Base-by-base conservation (phyloP, 139 green algal species). In the Parachlorella kessleri region DNA sequence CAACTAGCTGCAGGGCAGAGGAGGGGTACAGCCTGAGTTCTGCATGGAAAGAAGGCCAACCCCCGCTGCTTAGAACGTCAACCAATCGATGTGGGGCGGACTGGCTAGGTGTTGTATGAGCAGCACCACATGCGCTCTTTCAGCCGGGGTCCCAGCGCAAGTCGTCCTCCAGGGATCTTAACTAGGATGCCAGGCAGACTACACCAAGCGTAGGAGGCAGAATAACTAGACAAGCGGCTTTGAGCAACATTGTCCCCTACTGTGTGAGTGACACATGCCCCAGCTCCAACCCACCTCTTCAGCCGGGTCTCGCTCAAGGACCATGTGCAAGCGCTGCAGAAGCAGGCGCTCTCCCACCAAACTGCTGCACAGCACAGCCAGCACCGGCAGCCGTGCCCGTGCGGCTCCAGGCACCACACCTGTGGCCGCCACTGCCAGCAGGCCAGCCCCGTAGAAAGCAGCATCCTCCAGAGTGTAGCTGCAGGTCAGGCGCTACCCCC, bases 341-440 rank as follows among this genome's bases (percentile, higher is more conserved):
- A 85, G 72, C 63, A 85, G 21, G 54, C 80, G 70, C 42, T 85
- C 80, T 6, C 42, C 72, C 14, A 80, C 23, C 63, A 85, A n/a
- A 63, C 76, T 81, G 35, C 48, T 64, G 5, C 72, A 64, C 70
- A 85, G 24, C n/a, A 85, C 64, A 3, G 41, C 72, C 70, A 85
- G 41, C 63, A 85, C 4, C 18, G 80, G 80, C 42, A 79, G 21
- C 67, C 66, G 65, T 21, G 48, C 48, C 14, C 48, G 48, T 14
- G 14, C 21, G 14, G 14, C 48, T 59, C 48, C 48, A 59, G 48
- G 48, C 14, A 59, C 48, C 48, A 59, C 14, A 14, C 80, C 80
- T 2, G 80, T 48, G 2, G 48, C 48, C 69, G 75, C 6, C 4
- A 68, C 81, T 10, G 55, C 39, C 68, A 81, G 48, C 40, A 73